phyloP scores from a whole-genome alignment of 257 asterid species.

The Ophiorrhiza pumila region DNA sequence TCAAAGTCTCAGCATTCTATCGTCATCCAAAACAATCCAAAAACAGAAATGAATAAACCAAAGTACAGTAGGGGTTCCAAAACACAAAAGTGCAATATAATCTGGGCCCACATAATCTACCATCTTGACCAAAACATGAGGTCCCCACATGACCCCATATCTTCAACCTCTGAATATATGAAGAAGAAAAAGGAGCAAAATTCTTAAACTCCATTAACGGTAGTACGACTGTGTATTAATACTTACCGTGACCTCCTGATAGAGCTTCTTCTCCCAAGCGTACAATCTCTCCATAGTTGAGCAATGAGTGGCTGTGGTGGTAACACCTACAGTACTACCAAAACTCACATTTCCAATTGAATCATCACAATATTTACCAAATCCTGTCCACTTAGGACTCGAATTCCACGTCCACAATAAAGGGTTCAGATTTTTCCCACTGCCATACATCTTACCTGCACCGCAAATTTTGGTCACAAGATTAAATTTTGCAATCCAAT shows the following conservation, averaged over 20 bases:
- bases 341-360: constrained; percentile 37
- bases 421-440: constrained; percentile 51
- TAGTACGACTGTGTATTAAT: neutral
- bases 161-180: neutral
- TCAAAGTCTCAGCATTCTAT: constrained; percentile 75
- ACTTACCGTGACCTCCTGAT: constrained; percentile 85
- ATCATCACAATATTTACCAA: constrained; percentile 78
- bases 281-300: constrained; percentile 82
- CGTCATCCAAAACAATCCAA: constrained; percentile 18
- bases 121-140: neutral
- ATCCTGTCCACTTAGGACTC: constrained; percentile 76
- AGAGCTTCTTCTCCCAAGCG: constrained; percentile 93
- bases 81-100: neutral
- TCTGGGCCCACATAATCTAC: neutral
- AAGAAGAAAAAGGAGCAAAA: neutral
- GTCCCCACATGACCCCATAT: neutral
- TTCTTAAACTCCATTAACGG: neutral
- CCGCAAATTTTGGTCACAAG: neutral
- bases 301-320: constrained; percentile 56
- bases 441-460: constrained; percentile 44
- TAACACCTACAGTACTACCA: constrained; percentile 25
- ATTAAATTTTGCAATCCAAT: constrained; percentile 8
- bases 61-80: neutral
- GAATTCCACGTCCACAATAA: constrained; percentile 73
- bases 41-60: neutral